A percentile compares a stretch with the other conserved stretches of the same genome.
Evolutionary conservation across 2,329 filamentous ascomycete genomes (phyloP).

Genomic region (Diaporthe ilicicola): DNA sequence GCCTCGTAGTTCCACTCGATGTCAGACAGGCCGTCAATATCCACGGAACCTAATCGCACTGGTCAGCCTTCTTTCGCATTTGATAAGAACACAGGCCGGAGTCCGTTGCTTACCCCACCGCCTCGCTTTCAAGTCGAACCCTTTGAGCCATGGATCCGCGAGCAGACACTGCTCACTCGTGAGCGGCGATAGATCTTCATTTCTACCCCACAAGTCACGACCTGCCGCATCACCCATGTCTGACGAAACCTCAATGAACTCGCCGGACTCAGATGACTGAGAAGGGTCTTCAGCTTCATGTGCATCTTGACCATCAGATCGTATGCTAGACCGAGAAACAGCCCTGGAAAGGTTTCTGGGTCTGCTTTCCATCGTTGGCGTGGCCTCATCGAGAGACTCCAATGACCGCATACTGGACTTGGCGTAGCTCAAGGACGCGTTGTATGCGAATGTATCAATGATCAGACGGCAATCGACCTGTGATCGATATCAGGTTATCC

Average conservation of each 20-base stretch:
- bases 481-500: neutral
- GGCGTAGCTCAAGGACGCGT: neutral
- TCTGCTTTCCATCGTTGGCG: neutral
- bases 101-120: neutral
- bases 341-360: neutral
- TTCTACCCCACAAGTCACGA: neutral
- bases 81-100: neutral
- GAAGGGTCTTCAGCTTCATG: neutral
- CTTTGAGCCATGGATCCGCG: neutral
- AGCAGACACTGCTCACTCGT: neutral
- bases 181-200: neutral
- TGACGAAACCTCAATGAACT: neutral
- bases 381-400: neutral
- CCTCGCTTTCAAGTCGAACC: neutral
- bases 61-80: neutral
- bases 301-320: neutral
- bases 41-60: neutral
- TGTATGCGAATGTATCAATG: neutral
- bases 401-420: neutral
- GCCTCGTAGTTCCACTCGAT: constrained; percentile 52
- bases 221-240: neutral
- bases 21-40: neutral
- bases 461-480: neutral
- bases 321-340: neutral
- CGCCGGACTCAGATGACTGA: neutral